Evolutionary conservation across 2,329 filamentous ascomycete species (phyloP), one percentile per base, ranked within the genome.

Genomic region (Fusarium sulawesiense): DNA sequence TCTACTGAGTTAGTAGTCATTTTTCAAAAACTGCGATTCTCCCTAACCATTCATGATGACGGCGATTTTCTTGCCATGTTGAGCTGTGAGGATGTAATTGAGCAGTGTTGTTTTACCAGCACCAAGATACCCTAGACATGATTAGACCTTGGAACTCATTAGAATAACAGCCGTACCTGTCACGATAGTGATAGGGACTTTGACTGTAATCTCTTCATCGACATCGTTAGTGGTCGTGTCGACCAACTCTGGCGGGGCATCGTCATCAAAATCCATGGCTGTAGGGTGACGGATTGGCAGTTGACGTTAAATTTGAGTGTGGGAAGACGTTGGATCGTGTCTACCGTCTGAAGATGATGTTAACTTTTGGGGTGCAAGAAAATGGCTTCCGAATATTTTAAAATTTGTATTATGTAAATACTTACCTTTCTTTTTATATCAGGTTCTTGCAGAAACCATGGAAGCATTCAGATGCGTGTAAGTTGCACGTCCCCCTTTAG

Each of bases 41-140:
- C 42, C 58, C 73, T 60, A 64, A 77, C 93, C 94, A 80, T 99
- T 99, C 83, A 99, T 88, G 60, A 99, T 98, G 16, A 99, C 96
- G 13, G 96, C 96, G 79, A 99, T 96, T 77, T 94, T 97, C 85
- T 98, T 98, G 79, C 95, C 95, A 85, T 99, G 96, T 66, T 95
- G 91, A 61, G 94, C 94, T 29, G 92, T 97, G 55, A 99, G 84
- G 66, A 99, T 98, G 79, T 98, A 97, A 79, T 99, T 98, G 62
- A 99, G 84, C 30, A 98, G 82, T 0, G 95, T 98, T 0, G 95
- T 98, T 81, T 99, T 99, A 20, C 96, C 96, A 11, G 96, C 93
- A 20, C 96, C 96, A 6, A 99, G 87, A 77, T 99, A 99, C 6
- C 96, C 93, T 96, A 68, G 7, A 25, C n/a, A 3, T 14, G 47